Evolutionary conservation across 805 yeast species (phyloP), one percentile per base, ranked within the genome.

Genomic region (Candida boleticola): DNA sequence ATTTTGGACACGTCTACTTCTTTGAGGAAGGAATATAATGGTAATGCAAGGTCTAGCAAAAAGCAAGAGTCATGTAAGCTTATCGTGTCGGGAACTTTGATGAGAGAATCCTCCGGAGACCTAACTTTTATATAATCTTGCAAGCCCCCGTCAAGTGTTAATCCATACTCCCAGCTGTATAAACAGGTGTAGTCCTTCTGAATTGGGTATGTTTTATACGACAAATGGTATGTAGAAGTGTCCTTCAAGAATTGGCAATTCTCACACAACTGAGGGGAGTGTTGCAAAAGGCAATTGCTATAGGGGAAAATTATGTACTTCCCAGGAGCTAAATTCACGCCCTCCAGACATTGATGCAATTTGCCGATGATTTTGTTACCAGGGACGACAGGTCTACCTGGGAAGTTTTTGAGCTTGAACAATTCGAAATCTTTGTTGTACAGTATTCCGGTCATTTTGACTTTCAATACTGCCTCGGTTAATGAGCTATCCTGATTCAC

Each of bases 21-120:
- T 35, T 57, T 52, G 27, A 65, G 37, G 41, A 49, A 63, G 2
- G 56, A 44, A 41, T 60, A 66, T 30, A 69, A 60, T 4, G 73
- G 74, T 18, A 68, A 50, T 47, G 63, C 57, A 16, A 61, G 48
- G 34, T 68, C 73, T 14, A 55, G 40, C 5, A 63, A 45, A 37
- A 65, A 64, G 39, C 67, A 61, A 30, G 59, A 54, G 46, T 69
- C 74, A 46, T 68, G 74, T 19, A 61, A 46, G 34, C 66, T 59
- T 10, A 68, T 54, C 36, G 51, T 54, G 4, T 44, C 46, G 1
- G 73, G 71, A 3, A 68, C 43, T 16, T 45, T 46, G 10, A 68
- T 48, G 33, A 68, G 48, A 18, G 55, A 43, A 22, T 54, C 39
- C 14, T 52, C 49, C 0, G 71, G 64, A 33, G 49, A 36, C 6